Percentiles rank a stretch among this genome's conserved stretches.
Evolutionary conservation across 1,139 yeast species (phyloP).

Genomic region (Zygoascus sp.): DNA sequence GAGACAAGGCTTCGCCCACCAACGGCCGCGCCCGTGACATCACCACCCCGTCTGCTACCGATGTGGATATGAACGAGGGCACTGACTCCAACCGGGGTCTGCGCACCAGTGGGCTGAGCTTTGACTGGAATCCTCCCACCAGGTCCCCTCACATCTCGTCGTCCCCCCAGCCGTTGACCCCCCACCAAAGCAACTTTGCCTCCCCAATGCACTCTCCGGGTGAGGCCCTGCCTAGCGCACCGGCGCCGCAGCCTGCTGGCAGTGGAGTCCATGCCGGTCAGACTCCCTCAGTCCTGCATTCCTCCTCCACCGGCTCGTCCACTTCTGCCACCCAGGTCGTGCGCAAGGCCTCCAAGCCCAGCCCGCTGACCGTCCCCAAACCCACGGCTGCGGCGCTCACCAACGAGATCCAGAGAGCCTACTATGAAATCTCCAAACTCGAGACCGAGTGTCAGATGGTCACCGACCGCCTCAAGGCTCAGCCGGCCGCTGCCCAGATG

Average conservation of each 20-base stretch:
- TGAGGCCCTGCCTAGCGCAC: too few relatives aligned
- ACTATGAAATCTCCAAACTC: slow-evolving; percentile 25
- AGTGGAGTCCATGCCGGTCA: too few relatives aligned
- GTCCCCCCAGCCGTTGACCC: slow-evolving; percentile 3
- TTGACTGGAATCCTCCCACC: slow-evolving; percentile 4
- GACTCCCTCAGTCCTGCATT: neutral
- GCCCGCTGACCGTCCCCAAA: slow-evolving; percentile 11
- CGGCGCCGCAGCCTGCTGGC: too few relatives aligned
- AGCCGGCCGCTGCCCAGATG: neutral
- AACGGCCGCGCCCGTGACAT: neutral
- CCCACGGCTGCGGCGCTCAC: slow-evolving; percentile 22
- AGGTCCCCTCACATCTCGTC: neutral
- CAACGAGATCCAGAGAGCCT: slow-evolving; percentile 25
- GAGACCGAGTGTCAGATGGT: slow-evolving; percentile 23
- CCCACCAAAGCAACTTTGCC: slow-evolving; percentile 2
- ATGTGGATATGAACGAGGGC: slow-evolving; percentile 3
- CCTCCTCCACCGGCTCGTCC: neutral
- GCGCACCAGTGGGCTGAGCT: neutral
- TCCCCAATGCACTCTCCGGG: neutral
- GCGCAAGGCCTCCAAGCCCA: neutral
- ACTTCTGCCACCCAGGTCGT: neutral
- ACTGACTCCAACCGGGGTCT: neutral
- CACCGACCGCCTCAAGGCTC: slow-evolving; percentile 17
- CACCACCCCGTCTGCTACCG: slow-evolving; percentile 8
- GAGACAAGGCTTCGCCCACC: slow-evolving; percentile 1